Evolutionary conservation across 2,329 filamentous ascomycete species (phyloP).

Genomic region (Pseudophaeomoniella oleicola): DNA sequence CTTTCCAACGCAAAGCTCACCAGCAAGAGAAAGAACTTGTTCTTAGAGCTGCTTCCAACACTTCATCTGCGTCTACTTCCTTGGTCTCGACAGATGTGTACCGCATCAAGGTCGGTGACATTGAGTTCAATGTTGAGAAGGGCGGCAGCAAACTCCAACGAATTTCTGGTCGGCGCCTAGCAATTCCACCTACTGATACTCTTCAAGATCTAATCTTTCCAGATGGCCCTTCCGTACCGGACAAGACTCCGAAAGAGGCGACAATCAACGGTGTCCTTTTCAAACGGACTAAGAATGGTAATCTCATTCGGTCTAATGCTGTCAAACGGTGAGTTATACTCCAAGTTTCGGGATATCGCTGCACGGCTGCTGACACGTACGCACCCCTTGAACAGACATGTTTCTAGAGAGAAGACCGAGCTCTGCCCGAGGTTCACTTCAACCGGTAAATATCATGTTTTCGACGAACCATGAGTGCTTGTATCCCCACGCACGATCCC

Average conservation of each 20-base stretch:
- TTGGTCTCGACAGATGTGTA: slow-evolving; percentile 25
- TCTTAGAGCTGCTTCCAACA: background rate
- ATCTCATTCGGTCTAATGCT: slow-evolving; percentile 33
- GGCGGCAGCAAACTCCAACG: slow-evolving; percentile 74
- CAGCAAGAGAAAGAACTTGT: background rate
- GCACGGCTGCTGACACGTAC: no score
- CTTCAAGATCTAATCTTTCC: slow-evolving; percentile 30
- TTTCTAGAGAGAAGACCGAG: slow-evolving; percentile 49
- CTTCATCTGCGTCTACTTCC: background rate
- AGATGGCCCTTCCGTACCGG: slow-evolving; percentile 45
- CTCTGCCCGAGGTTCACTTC: slow-evolving; percentile 53
- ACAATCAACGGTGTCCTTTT: slow-evolving; percentile 66
- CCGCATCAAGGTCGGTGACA: slow-evolving; percentile 55
- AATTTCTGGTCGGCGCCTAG: slow-evolving; percentile 45
- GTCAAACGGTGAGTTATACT: background rate
- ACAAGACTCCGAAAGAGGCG: slow-evolving; percentile 59
- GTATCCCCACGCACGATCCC: no score
- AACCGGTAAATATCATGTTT: slow-evolving; percentile 34
- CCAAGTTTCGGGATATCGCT: no score
- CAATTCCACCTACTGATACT: slow-evolving; percentile 3
- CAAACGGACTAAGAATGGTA: slow-evolving; percentile 73
- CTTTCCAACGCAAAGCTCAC: background rate
- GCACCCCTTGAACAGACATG: slow-evolving; percentile 36
- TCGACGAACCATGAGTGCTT: no score
- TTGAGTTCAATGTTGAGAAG: slow-evolving; percentile 58